phyloP scores from a whole-genome alignment of 805 yeast species.

The Kockiozyma suomiensis region DNA sequence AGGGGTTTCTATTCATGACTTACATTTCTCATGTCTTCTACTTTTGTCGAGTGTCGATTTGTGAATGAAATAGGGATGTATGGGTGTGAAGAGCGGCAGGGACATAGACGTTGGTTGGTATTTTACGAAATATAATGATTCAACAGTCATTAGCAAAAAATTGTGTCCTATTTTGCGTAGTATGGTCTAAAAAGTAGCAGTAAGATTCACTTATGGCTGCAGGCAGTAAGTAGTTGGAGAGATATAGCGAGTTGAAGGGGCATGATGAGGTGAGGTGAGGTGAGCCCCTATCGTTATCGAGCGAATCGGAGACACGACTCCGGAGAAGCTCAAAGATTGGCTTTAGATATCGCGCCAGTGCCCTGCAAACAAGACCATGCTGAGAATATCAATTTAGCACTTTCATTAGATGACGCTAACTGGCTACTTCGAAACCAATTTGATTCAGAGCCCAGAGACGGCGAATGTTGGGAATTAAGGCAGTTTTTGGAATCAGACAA shows the following conservation, averaged over 20 bases:
- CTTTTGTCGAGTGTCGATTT: slow-evolving; percentile 1
- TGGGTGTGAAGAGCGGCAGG: slow-evolving; percentile 12
- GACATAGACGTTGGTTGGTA: slow-evolving; percentile 8
- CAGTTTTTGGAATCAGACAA: no score
- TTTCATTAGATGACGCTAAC: neutral
- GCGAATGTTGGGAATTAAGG: no score
- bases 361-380: no score
- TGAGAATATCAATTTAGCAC: neutral
- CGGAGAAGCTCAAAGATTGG: neutral
- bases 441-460: no score
- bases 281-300: neutral
- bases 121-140: slow-evolving; percentile 12
- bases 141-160: neutral
- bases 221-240: neutral
- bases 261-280: neutral
- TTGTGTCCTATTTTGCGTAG: no score
- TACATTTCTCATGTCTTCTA: slow-evolving; percentile 13
- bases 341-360: no score
- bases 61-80: slow-evolving; percentile 7
- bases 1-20: slow-evolving; percentile 23
- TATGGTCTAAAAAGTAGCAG: no score
- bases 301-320: neutral
- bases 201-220: no score
- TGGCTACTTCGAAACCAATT: no score
- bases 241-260: neutral